Evolutionary conservation across 768 basidiomycete genomes (phyloP).

Genomic region (Pisolithus albus): DNA sequence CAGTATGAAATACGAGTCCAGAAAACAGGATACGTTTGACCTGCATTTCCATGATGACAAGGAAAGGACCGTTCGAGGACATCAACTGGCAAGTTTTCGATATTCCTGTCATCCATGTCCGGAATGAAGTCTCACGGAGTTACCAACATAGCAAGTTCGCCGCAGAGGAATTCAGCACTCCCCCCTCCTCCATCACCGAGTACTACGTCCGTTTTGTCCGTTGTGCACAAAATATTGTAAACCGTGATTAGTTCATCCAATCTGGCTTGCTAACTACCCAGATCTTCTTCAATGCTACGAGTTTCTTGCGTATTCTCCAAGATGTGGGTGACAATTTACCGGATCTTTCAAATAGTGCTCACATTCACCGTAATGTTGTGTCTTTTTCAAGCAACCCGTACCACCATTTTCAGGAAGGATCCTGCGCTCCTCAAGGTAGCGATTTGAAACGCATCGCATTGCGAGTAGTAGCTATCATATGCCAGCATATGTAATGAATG

Average conservation of each 20-base stretch:
- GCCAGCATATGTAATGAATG: too few species aligned
- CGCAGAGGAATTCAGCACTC: slow-evolving; percentile 68
- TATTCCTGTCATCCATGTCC: slow-evolving; percentile 74
- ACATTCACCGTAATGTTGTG: slow-evolving; percentile 78
- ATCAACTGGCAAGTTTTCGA: slow-evolving; percentile 40
- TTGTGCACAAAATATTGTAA: slow-evolving; percentile 80
- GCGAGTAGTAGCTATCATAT: too few species aligned
- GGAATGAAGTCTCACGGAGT: slow-evolving; percentile 88
- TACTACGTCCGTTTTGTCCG: slow-evolving; percentile 94
- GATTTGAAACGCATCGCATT: too few species aligned
- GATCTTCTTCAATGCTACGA: slow-evolving; percentile 44
- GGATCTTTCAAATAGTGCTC: slow-evolving; percentile 90
- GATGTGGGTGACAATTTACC: slow-evolving; percentile 65
- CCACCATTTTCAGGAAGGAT: too few species aligned
- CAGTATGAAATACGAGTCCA: slow-evolving; percentile 72
- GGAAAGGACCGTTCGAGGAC: slow-evolving; percentile 20
- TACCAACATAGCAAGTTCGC: slow-evolving; percentile 90
- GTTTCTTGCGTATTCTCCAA: slow-evolving; percentile 80
- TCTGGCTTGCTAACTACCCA: slow-evolving; percentile 62
- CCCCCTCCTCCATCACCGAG: slow-evolving; percentile 65
- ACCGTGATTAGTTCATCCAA: slow-evolving; percentile 85
- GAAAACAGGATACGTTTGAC: slow-evolving; percentile 54
- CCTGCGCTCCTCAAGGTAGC: too few species aligned
- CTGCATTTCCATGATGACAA: slow-evolving; percentile 71
- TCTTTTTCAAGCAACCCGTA: too few species aligned